Evolutionary conservation across 345 rosid species (phyloP).

Genomic region (Eucalyptus dawsonii): DNA sequence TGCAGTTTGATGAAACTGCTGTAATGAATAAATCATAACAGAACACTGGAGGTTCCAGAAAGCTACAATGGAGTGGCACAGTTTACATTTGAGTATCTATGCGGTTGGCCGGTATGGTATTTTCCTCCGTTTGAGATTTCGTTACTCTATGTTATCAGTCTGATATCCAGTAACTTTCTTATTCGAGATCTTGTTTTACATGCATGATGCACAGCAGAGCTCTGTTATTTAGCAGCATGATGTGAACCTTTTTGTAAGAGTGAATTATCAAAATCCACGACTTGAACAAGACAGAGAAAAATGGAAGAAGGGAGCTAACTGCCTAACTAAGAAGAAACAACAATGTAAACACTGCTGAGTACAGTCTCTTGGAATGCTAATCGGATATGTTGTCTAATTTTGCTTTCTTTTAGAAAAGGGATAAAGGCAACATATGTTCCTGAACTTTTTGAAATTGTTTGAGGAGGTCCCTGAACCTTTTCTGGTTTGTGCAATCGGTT

Average conservation of each 20-base stretch:
- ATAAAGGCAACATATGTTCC: background rate
- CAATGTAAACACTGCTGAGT: background rate
- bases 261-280: background rate
- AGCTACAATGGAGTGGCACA: conserved; percentile 76
- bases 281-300: background rate
- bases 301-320: background rate
- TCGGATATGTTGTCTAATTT: background rate
- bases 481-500: background rate
- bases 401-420: background rate
- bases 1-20: background rate
- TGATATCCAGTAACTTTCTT: background rate
- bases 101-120: conserved; percentile 55
- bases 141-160: background rate
- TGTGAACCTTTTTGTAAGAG: background rate
- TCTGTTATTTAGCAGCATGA: background rate
- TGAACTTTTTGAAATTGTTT: background rate
- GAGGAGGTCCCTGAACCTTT: background rate
- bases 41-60: conserved; percentile 63
- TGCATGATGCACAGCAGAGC: background rate
- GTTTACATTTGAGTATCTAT: conserved; percentile 72
- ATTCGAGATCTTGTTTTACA: background rate
- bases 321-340: background rate
- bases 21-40: conserved; percentile 7
- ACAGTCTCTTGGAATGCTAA: background rate
- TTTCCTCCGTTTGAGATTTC: background rate